Base-by-base conservation (phyloP, 169 alveolate genomes). In the Plasmodium knowlesi region DNA sequence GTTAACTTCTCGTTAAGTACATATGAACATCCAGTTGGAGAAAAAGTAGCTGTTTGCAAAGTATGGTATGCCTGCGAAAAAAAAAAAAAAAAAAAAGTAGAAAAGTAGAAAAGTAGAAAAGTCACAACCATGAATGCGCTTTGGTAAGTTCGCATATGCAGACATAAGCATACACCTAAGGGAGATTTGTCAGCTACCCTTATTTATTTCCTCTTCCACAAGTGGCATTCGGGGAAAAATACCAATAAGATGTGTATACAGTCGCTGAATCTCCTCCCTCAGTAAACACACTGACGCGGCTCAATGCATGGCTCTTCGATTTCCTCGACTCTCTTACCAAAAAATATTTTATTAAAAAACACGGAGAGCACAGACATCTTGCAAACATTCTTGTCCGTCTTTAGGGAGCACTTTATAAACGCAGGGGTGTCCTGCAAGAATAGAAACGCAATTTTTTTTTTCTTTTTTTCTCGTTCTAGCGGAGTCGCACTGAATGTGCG, bases 1-100 rank as follows among this genome's bases (percentile, higher is more conserved):
- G 41, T 12, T 5, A 5, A 19, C 76, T 28, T 37, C 39, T 67
- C 76, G 76, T 67, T 67, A 28, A 6, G 30, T 85, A 85, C 93
- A 34, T 73, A 85, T 73, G 41, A 85, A 85, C 28, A 85, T 10
- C 78, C 93, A 85, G 25, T 85, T 85, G 25, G 93, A 85, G 80
- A 85, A 85, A 22, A 85, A 85, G 67, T 85, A 85, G 43, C 93
- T 85, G 41, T 85, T 85, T 46, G 93, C 84, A 85, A 85, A 85
- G 67, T 85, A 85, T 12, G 93, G 93, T 8, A 85, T 85, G 3
- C 92, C 92, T 84, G 54, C 0, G 39, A 16, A n/a, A 50, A 81
- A 50, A 46, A 12, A 19, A 14, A 80, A 22, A 81, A 80, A 46
- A 81, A 81, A n/a, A n/a, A 80, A 50, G n/a, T 46, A 46, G 19